A percentile compares a stretch with the other conserved stretches of the same genome.
Conservation (phyloP, 176 grass and related monocot species). For the Avena insularis region DNA sequence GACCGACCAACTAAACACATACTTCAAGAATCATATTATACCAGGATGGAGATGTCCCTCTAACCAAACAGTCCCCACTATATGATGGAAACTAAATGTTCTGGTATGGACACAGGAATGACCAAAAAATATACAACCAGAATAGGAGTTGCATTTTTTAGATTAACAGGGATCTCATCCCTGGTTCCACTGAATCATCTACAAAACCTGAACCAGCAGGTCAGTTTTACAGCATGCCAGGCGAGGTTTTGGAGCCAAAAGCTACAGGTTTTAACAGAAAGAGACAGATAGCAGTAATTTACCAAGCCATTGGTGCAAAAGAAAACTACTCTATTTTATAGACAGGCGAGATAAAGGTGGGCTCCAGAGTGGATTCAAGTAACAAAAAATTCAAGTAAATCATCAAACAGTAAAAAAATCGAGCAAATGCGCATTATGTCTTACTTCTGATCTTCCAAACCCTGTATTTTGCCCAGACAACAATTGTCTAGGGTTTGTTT, state of each 20-base stretch:
- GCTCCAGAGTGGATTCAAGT: neutral
- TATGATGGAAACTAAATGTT: neutral
- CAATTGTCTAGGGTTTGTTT: slow-evolving; percentile 56
- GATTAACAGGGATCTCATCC: neutral
- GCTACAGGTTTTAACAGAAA: no score
- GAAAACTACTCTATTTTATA: no score
- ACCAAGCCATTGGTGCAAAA: no score
- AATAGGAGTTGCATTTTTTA: neutral
- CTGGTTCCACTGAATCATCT: no score
- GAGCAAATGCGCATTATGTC: slow-evolving; percentile 24
- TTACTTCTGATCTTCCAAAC: slow-evolving; percentile 67
- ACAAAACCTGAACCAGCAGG: no score
- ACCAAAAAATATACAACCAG: neutral
- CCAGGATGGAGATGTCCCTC: neutral
- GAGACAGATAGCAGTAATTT: no score
- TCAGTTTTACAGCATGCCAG: no score
- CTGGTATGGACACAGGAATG: slow-evolving; percentile 9
- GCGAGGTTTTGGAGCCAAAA: no score
- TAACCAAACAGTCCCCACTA: neutral
- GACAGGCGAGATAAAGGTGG: no score
- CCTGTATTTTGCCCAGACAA: slow-evolving; percentile 47
- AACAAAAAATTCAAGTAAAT: slow-evolving; percentile 35
- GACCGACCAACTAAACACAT: neutral
- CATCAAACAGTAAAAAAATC: slow-evolving; percentile 42
- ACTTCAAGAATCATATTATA: slow-evolving; percentile 12